Evolutionary conservation across 352 stramenopile genomes (phyloP), one percentile per base, ranked within the genome.

Genomic region (Albugo laibachii): DNA sequence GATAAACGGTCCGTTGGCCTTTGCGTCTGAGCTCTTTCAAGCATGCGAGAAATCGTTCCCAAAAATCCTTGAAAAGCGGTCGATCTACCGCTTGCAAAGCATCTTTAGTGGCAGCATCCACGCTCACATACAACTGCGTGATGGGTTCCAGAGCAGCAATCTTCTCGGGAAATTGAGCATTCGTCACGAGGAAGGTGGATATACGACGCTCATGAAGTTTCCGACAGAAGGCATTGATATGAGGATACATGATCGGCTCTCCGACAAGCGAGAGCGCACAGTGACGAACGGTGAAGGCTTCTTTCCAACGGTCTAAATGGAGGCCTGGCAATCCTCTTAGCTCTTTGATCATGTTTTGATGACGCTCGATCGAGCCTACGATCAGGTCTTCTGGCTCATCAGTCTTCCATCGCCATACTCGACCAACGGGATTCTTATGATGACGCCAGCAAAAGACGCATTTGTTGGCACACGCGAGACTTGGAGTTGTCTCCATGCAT

Each of bases 361-460:
- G 83, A 18, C 69, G 68, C 53, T 80, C 72, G 34, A 96, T 86
- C 12, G 92, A 92, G 41, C 93, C 70, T 48, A 95, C 76, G 1
- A 98, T 92, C 31, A 99, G 95, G 48, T 82, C 80, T 27, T 85
- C 65, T n/a, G 95, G 83, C 49, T 96, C 83, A 58, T 99, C 95
- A 13, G 79, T 95, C 71, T 98, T 98, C 95, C 95, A 99, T 43
- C 86, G 74, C 95, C 95, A 99, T 53, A 97, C 87, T 48, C 85
- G 89, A 11, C 93, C 94, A 14, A 98, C 94, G 0, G 95, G 95
- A 68, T 99, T 99, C 65, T 97, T 98, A 69, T 98, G 93, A 68
- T 99, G 95, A 57, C 95, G 75, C 95, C 95, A 99, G 66, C 95
- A 97, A 64, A 98, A 98, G 8, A 94, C 79, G 49, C 95, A 99